Percentiles rank a stretch among this genome's conserved stretches.
These are phyloP conservation scores for Rossbeevera mucosa DNA, from an alignment of 768 basidiomycete species.

Conservation along the genomic window DNA sequence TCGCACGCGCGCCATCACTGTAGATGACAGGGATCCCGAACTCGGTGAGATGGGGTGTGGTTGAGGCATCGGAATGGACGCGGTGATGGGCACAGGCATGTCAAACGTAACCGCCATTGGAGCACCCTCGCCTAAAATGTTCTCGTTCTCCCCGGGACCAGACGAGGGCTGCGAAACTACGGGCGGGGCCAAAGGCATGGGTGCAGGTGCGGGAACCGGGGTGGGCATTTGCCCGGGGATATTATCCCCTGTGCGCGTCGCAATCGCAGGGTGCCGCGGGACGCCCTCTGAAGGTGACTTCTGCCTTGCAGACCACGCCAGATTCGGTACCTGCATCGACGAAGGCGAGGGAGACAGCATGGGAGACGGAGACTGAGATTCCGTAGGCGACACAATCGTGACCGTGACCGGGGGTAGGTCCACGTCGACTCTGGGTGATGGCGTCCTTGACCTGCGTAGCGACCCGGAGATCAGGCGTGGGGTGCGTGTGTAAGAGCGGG, in stretches of 20 bases:
- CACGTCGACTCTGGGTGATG: not conserved
- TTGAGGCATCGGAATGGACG: not conserved
- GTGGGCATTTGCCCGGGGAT: not conserved
- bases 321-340: not conserved
- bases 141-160: not conserved
- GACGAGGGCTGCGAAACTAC: not conserved
- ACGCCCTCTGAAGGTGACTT: not conserved
- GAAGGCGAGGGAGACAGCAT: not conserved
- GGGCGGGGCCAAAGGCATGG: not conserved
- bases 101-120: not conserved
- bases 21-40: conserved; percentile 5
- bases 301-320: not conserved
- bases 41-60: not conserved
- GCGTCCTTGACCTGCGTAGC: conserved; percentile 1
- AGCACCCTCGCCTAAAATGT: not conserved
- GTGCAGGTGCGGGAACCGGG: not conserved
- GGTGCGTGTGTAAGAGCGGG: not conserved
- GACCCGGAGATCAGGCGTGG: not conserved
- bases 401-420: conserved; percentile 1
- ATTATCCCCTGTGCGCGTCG: not conserved
- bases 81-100: conserved; percentile 4
- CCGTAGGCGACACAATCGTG: conserved; percentile 17
- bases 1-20: conserved; percentile 33
- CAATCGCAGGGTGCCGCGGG: not conserved
- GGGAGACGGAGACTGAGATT: conserved; percentile 5